Evolutionary conservation across 768 basidiomycete species (phyloP), one percentile per base, ranked within the genome.

Genomic region (Hirschioporus abietinus): DNA sequence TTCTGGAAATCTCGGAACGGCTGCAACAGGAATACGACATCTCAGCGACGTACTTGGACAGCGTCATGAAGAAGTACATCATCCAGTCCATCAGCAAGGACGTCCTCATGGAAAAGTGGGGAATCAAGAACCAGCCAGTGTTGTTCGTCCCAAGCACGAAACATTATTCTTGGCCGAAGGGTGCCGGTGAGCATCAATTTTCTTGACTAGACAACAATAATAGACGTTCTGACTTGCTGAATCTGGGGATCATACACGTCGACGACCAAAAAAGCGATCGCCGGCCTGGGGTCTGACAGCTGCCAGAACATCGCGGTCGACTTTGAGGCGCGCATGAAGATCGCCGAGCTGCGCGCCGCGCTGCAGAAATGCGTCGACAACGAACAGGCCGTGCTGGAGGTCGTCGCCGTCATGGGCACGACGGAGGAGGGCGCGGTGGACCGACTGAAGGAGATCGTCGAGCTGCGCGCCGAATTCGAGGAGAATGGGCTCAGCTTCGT

Each of bases 101-200:
- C 8, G 66, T 63, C 0, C 66, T 79, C 7, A 72, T 72, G 65
- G 60, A 64, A 12, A 63, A 73, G 24, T 77, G 67, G 60, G 68
- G 68, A 7, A 70, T 78, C 36, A 67, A 70, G 64, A 58, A 71
- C 57, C 59, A 69, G 35, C 72, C 74, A 24, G 69, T 67, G 35
- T 76, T 76, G 59, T 60, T 78, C 7, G 69, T 76, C n/a, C 66
- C 75, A 1, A 72, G 65, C 57, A 78, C 80, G 6, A 76, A 74
- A 20, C 81, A 83, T 69, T 82, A 80, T 64, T 82, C 81, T 0
- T 84, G 83, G 83, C 81, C 81, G 20, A 84, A 84, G 70, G 76
- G 75, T 23, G 77, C 79, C 24, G 78, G 82, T 82, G 67, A 64
- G 75, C 72, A 7, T 27, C 59, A 60, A 7, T 60, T 20, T 27